Evolutionary conservation across 768 basidiomycete genomes (phyloP).

Genomic region (Inosperma sp.): DNA sequence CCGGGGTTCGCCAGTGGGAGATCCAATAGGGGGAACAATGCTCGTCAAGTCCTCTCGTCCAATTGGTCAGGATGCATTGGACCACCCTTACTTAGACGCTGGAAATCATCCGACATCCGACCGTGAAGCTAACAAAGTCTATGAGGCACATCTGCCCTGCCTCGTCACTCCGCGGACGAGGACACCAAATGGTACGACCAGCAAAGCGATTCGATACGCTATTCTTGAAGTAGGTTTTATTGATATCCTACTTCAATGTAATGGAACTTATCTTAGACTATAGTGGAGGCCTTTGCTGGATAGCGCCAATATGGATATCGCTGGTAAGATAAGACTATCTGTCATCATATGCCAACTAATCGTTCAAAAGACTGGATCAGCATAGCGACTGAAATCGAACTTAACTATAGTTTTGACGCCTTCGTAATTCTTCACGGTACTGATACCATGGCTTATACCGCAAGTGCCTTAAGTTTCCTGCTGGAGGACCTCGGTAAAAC

Average conservation of each 20-base stretch:
- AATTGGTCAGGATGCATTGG: conserved; percentile 41
- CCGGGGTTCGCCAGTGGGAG: conserved; percentile 22
- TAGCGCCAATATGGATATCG: conserved; percentile 83
- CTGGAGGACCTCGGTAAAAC: conserved; percentile 92
- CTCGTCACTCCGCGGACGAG: conserved; percentile 73
- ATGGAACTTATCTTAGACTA: conserved; percentile 9
- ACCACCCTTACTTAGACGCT: conserved; percentile 18
- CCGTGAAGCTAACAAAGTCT: conserved; percentile 57
- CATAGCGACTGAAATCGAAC: conserved; percentile 87
- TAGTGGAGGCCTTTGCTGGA: conserved; percentile 88
- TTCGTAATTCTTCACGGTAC: conserved; percentile 90
- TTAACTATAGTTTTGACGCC: conserved; percentile 89
- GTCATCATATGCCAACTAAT: neutral
- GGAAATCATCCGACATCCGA: conserved; percentile 37
- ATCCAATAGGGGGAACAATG: conserved; percentile 36
- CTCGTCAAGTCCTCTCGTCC: conserved; percentile 68
- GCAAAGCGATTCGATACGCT: conserved; percentile 79
- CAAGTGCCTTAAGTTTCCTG: conserved; percentile 85
- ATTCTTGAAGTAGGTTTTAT: conserved; percentile 61
- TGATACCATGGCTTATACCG: conserved; percentile 87
- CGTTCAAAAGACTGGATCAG: conserved; percentile 72
- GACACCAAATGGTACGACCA: conserved; percentile 53
- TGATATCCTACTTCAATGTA: conserved; percentile 8
- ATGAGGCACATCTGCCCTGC: conserved; percentile 69
- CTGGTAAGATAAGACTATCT: conserved; percentile 41